Percentiles rank a stretch among this genome's conserved stretches.
Conservation (phyloP, 2,329 filamentous ascomycete species). For the Teratosphaeria viscida region DNA sequence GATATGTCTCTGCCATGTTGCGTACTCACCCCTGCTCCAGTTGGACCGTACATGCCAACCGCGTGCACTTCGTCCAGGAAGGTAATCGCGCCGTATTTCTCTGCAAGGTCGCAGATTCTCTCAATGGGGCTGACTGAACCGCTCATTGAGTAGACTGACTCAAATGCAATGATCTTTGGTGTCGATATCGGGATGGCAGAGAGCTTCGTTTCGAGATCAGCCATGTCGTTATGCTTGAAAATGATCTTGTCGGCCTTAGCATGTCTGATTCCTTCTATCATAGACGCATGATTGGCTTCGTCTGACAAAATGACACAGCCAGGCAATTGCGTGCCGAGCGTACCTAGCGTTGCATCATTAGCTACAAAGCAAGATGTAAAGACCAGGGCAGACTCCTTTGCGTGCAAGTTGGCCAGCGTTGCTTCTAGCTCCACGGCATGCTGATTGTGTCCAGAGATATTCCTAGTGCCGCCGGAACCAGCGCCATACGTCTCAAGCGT, state of each 20-base stretch:
- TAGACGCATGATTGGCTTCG: conserved; percentile 93
- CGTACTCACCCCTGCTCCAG: conserved; percentile 67
- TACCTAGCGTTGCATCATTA: conserved; percentile 92
- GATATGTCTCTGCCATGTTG: too few species aligned
- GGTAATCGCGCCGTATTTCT: conserved; percentile 95
- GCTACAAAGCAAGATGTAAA: conserved; percentile 98
- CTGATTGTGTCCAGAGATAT: conserved; percentile 99
- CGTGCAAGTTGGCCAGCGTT: conserved; percentile 75
- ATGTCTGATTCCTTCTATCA: conserved; percentile 98
- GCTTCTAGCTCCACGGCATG: conserved; percentile 80
- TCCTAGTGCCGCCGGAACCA: conserved; percentile 88
- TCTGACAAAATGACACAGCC: conserved; percentile 95
- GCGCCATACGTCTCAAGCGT: conserved; percentile 91
- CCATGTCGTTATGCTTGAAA: conserved; percentile 95
- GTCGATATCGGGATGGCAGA: conserved; percentile 72
- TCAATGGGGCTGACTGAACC: conserved; percentile 93
- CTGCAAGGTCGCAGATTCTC: conserved; percentile 87
- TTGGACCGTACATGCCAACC: conserved; percentile 96
- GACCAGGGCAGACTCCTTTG: conserved; percentile 83
- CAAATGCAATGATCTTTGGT: conserved; percentile 97
- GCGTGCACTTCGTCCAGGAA: conserved; percentile 98
- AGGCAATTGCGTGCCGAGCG: conserved; percentile 90
- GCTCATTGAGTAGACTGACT: conserved; percentile 99
- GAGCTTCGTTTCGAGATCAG: conserved; percentile 83
- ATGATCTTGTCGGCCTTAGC: conserved; percentile 95